Conservation (phyloP, 805 yeast species). For the Lachancea quebecensis region DNA sequence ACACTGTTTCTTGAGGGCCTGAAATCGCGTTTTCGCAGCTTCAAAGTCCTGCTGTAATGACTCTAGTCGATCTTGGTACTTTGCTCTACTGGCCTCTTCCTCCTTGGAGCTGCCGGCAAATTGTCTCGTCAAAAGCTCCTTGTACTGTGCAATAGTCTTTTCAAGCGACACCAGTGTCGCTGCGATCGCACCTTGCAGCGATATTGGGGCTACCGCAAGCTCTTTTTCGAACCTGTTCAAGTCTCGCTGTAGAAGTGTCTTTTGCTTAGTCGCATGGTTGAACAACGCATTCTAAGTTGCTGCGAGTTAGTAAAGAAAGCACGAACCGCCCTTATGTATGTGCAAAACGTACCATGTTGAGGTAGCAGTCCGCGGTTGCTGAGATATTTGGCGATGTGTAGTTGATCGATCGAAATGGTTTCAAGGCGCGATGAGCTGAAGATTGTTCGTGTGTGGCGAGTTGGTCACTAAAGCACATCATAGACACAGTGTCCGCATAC, state of each 20-base stretch:
- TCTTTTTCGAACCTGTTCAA: conserved; percentile 58
- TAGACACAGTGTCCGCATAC: no score
- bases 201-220: conserved; percentile 58
- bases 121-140: conserved; percentile 45
- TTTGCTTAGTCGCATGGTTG: conserved; percentile 85
- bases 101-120: conserved; percentile 25
- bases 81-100: conserved; percentile 23
- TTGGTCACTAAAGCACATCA: no score
- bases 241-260: conserved; percentile 64
- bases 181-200: conserved; percentile 55
- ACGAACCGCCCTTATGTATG: not conserved
- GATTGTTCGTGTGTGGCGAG: not conserved
- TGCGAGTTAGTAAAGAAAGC: not conserved
- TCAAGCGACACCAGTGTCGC: conserved; percentile 63
- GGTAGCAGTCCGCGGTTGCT: not conserved
- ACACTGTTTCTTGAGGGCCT: conserved; percentile 29
- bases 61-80: conserved; percentile 53
- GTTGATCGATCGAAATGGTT: not conserved
- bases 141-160: conserved; percentile 62
- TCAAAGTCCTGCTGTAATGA: conserved; percentile 42
- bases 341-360: not conserved
- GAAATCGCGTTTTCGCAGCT: conserved; percentile 30
- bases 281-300: conserved; percentile 66
- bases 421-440: not conserved
- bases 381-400: not conserved